These are phyloP conservation scores for Bolboschoenus planiculmis DNA, from an alignment of 176 grass and related monocot genomes.

Conservation along the genomic window DNA sequence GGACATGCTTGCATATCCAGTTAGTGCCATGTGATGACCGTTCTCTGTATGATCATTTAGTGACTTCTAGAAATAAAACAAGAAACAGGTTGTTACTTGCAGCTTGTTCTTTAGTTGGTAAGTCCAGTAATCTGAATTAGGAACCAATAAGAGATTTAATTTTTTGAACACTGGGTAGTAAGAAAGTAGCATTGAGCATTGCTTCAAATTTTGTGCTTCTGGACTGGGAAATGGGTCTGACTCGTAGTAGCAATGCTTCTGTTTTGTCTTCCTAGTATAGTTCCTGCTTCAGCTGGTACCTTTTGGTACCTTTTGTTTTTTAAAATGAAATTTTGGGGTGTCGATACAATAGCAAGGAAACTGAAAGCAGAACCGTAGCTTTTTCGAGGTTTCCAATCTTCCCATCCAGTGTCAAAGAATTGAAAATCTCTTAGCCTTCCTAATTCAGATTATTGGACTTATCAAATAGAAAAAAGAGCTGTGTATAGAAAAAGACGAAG, in stretches of 20 bases:
- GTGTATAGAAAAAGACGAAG: neutral
- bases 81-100: neutral
- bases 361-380: neutral
- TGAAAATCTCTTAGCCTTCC: neutral
- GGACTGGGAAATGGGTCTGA: too few species aligned
- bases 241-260: neutral
- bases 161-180: neutral
- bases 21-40: neutral
- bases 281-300: neutral
- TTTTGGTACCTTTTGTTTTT: neutral
- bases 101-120: neutral
- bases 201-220: neutral
- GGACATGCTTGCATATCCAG: neutral
- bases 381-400: neutral
- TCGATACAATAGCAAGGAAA: neutral
- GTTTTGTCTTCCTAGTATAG: neutral
- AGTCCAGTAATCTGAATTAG: neutral
- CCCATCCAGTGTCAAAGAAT: neutral
- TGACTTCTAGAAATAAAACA: neutral
- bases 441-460: neutral
- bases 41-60: neutral
- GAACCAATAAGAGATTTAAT: neutral
- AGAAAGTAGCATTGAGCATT: neutral
- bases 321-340: neutral
- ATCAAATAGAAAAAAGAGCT: neutral